A percentile compares a stretch with the other conserved stretches of the same genome.
These are phyloP conservation scores for Picochlorum sp. DNA, from an alignment of 139 green algal species.

Conservation along the genomic window DNA sequence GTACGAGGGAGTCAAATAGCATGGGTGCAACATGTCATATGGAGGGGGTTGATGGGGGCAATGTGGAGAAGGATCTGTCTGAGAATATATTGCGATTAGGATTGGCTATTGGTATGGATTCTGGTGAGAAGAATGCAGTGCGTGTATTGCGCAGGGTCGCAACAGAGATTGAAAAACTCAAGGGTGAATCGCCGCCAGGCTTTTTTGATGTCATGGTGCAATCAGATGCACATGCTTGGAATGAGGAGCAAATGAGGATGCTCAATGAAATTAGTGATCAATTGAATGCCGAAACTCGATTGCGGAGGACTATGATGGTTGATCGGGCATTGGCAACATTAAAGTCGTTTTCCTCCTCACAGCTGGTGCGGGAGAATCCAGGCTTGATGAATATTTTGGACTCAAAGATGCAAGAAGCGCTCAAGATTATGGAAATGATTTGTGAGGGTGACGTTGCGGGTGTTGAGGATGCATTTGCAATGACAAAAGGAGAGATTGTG, in stretches of 20 bases:
- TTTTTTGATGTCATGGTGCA: conserved; percentile 3
- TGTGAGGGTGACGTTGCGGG: no score
- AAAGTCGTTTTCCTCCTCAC: conserved; percentile 46
- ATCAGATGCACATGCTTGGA: conserved; percentile 1
- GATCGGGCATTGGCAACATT: conserved; percentile 52
- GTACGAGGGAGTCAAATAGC: no score
- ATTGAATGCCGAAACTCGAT: conserved; percentile 32
- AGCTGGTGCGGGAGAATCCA: conserved; percentile 22
- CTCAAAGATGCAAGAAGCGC: neutral
- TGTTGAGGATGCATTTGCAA: conserved; percentile 22
- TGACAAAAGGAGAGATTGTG: conserved; percentile 29
- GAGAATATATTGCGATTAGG: no score
- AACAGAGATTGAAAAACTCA: no score
- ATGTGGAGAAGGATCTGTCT: no score
- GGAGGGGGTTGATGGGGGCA: no score
- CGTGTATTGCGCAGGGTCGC: no score
- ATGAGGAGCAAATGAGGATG: neutral
- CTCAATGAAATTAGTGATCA: neutral
- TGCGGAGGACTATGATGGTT: conserved; percentile 57
- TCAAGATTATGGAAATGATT: conserved; percentile 15
- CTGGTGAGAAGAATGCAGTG: no score
- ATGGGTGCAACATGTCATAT: no score
- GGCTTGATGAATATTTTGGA: conserved; percentile 19
- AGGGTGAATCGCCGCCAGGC: neutral
- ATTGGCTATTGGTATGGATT: no score